A percentile compares a stretch with the other conserved stretches of the same genome.
Evolutionary conservation across 495 filamentous ascomycete species (phyloP).

Genomic region (Parmelia sp.): DNA sequence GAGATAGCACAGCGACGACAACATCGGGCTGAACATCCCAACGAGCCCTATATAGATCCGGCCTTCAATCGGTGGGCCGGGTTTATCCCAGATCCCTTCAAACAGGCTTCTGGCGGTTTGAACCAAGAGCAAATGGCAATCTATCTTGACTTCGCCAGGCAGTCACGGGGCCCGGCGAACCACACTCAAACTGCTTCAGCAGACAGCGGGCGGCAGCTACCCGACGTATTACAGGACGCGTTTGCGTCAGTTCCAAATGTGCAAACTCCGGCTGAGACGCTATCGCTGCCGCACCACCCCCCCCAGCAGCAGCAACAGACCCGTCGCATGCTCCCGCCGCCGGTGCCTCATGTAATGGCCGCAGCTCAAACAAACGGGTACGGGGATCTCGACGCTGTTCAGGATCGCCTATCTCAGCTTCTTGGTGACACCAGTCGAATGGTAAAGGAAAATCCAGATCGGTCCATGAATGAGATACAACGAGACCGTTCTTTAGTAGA

Average conservation of each 20-base stretch:
- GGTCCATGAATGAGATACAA: conserved; percentile 63
- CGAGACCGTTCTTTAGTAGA: conserved; percentile 58
- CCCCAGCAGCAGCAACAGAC: conserved; percentile 49
- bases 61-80: conserved; percentile 76
- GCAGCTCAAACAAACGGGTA: conserved; percentile 58
- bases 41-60: conserved; percentile 75
- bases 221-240: conserved; percentile 77
- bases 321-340: conserved; percentile 41
- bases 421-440: conserved; percentile 63
- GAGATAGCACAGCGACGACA: conserved; percentile 68
- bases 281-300: conserved; percentile 64
- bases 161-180: conserved; percentile 55
- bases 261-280: conserved; percentile 73
- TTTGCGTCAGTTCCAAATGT: conserved; percentile 71
- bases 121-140: conserved; percentile 91
- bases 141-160: conserved; percentile 89
- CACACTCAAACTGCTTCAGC: conserved; percentile 53
- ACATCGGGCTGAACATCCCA: conserved; percentile 62
- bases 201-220: conserved; percentile 52
- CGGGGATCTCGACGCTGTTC: conserved; percentile 54
- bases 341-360: conserved; percentile 37
- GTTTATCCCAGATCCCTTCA: conserved; percentile 85
- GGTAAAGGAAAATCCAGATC: conserved; percentile 58
- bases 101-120: conserved; percentile 69
- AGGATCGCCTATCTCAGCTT: conserved; percentile 60